A percentile compares a stretch with the other conserved stretches of the same genome.
phyloP scores from a whole-genome alignment of 305 asterid genomes.

The Nicotiana rustica region DNA sequence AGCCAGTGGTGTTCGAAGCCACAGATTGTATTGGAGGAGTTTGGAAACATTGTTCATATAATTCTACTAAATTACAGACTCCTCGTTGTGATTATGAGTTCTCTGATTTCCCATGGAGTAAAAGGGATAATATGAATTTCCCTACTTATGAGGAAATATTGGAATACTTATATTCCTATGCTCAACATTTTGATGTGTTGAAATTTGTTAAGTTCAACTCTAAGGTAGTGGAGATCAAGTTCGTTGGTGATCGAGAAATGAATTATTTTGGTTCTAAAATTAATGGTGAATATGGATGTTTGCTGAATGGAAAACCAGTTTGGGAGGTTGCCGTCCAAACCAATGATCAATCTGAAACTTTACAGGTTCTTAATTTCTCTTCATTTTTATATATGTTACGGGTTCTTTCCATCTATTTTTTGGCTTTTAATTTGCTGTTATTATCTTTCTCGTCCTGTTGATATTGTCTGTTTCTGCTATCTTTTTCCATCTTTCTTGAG shows the following conservation, averaged over 20 bases:
- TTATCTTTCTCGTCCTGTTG: too few species aligned
- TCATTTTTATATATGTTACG: too few species aligned
- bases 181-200: slow-evolving; percentile 64
- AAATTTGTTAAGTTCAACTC: slow-evolving; percentile 61
- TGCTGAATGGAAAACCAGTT: slow-evolving; percentile 63
- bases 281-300: slow-evolving; percentile 51
- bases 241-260: slow-evolving; percentile 47
- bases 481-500: too few species aligned
- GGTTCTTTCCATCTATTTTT: too few species aligned
- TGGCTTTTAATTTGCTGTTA: too few species aligned
- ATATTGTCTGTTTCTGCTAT: too few species aligned
- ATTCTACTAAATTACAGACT: slow-evolving; percentile 78
- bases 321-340: slow-evolving; percentile 84
- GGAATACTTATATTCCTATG: slow-evolving; percentile 74
- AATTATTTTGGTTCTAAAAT: slow-evolving; percentile 20
- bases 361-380: slow-evolving; percentile 53
- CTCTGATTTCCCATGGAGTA: slow-evolving; percentile 89
- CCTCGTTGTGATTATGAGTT: slow-evolving; percentile 93
- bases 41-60: slow-evolving; percentile 83
- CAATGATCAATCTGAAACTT: slow-evolving; percentile 47
- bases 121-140: slow-evolving; percentile 73
- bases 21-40: slow-evolving; percentile 83
- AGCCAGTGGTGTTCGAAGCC: slow-evolving; percentile 85
- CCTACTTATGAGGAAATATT: slow-evolving; percentile 65
- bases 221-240: slow-evolving; percentile 78